These are phyloP conservation scores for Plasmodium ovale DNA, from an alignment of 169 alveolate genomes.

Conservation along the genomic window DNA sequence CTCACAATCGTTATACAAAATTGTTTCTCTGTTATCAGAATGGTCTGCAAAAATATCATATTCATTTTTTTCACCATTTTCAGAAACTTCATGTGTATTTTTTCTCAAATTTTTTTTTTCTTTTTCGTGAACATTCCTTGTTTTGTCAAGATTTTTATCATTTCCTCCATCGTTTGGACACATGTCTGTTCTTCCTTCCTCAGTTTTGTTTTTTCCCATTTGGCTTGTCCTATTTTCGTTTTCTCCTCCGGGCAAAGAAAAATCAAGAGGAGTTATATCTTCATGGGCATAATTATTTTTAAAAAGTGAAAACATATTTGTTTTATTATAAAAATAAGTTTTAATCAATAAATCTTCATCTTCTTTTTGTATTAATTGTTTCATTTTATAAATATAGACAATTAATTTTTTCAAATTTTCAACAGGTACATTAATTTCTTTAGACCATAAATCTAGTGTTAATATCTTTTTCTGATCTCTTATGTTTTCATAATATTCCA, in stretches of 20 bases:
- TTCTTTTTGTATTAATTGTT: slow-evolving; percentile 65
- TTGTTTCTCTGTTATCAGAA: slow-evolving; percentile 15
- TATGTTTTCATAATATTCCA: slow-evolving; percentile 72
- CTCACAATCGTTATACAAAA: slow-evolving; percentile 55
- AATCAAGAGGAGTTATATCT: not conserved
- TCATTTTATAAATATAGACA: slow-evolving; percentile 72
- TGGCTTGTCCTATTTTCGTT: no score
- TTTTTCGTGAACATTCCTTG: no score
- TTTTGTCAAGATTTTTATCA: no score
- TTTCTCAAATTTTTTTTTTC: not conserved
- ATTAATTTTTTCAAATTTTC: slow-evolving; percentile 63
- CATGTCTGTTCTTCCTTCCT: not conserved
- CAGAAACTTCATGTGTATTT: not conserved
- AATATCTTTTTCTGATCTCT: slow-evolving; percentile 70
- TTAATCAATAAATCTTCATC: slow-evolving; percentile 67
- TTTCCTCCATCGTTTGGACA: no score
- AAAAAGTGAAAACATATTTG: slow-evolving; percentile 54
- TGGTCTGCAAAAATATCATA: slow-evolving; percentile 41
- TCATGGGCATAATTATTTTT: slow-evolving; percentile 12
- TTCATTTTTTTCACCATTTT: not conserved
- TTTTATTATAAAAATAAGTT: slow-evolving; percentile 70
- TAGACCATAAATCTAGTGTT: slow-evolving; percentile 69
- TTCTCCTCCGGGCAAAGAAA: slow-evolving; percentile 16
- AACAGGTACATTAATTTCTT: slow-evolving; percentile 69
- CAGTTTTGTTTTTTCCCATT: not conserved